These are phyloP conservation scores for Trametes cubensis DNA, from an alignment of 768 basidiomycete species.

Conservation along the genomic window DNA sequence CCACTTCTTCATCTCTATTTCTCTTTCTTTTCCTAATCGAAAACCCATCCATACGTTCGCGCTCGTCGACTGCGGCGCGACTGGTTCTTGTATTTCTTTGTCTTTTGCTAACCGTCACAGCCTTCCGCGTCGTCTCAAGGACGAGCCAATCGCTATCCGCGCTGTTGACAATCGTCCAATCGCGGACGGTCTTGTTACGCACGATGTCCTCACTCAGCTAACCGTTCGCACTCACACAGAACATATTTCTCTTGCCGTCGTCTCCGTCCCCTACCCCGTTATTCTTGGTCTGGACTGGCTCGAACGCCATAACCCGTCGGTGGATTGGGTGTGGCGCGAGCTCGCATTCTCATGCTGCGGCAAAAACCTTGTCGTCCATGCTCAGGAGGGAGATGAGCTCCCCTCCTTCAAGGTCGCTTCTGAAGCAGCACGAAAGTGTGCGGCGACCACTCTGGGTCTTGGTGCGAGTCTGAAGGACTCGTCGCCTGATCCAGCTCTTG, in stretches of 20 bases:
- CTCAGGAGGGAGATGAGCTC: slow-evolving; percentile 6
- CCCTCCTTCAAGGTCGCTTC: background rate
- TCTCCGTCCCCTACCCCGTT: slow-evolving; percentile 38
- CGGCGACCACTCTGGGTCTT: background rate
- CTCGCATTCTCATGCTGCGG: slow-evolving; percentile 32
- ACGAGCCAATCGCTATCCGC: slow-evolving; percentile 39
- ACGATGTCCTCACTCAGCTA: slow-evolving; percentile 38
- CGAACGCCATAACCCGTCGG: slow-evolving; percentile 37
- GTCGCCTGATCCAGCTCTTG: background rate
- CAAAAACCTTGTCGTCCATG: background rate
- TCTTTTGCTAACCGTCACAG: slow-evolving; percentile 36
- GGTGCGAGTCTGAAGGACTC: background rate
- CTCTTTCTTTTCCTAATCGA: slow-evolving; percentile 34
- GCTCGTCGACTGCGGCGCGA: slow-evolving; percentile 42
- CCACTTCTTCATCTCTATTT: slow-evolving; percentile 31
- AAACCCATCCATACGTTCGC: slow-evolving; percentile 38
- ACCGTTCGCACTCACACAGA: slow-evolving; percentile 33
- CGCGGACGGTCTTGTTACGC: slow-evolving; percentile 43
- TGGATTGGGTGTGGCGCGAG: slow-evolving; percentile 38
- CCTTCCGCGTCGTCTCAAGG: slow-evolving; percentile 36
- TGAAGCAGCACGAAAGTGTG: background rate
- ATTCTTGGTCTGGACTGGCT: slow-evolving; percentile 45
- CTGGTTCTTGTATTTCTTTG: slow-evolving; percentile 41
- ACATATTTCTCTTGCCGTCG: slow-evolving; percentile 33
- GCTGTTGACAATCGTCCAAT: slow-evolving; percentile 44